phyloP scores from a whole-genome alignment of 106 monocot species.

The Dactylorhiza incarnata region DNA sequence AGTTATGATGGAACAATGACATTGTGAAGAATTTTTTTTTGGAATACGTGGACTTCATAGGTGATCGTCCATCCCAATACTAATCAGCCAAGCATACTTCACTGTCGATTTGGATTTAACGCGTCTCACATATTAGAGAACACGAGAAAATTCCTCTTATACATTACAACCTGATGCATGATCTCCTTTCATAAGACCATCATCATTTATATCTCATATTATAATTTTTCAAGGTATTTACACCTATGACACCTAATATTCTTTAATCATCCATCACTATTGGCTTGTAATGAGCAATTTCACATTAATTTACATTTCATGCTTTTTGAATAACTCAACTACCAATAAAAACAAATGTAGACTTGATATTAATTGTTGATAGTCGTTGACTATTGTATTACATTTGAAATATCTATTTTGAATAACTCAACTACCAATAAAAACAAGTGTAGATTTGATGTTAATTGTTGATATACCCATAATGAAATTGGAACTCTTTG shows the following conservation, averaged over 20 bases:
- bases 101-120: too few relatives aligned
- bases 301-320: neutral
- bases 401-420: neutral
- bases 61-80: too few relatives aligned
- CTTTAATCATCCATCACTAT: neutral
- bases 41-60: too few relatives aligned
- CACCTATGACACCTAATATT: neutral
- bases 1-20: too few relatives aligned
- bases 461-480: too few relatives aligned
- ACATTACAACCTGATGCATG: too few relatives aligned
- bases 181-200: too few relatives aligned
- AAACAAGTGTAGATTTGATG: neutral
- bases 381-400: neutral
- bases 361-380: neutral
- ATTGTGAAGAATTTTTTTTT: too few relatives aligned
- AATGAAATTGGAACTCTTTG: too few relatives aligned
- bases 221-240: neutral
- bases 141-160: too few relatives aligned
- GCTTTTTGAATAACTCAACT: neutral
- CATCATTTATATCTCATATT: neutral
- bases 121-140: too few relatives aligned
- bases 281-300: neutral
- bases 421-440: neutral
- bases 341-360: neutral
- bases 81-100: too few relatives aligned